These are phyloP conservation scores for Cutaneotrichosporon mucoides DNA, from an alignment of 1,284 basidiomycete genomes.

Conservation along the genomic window DNA sequence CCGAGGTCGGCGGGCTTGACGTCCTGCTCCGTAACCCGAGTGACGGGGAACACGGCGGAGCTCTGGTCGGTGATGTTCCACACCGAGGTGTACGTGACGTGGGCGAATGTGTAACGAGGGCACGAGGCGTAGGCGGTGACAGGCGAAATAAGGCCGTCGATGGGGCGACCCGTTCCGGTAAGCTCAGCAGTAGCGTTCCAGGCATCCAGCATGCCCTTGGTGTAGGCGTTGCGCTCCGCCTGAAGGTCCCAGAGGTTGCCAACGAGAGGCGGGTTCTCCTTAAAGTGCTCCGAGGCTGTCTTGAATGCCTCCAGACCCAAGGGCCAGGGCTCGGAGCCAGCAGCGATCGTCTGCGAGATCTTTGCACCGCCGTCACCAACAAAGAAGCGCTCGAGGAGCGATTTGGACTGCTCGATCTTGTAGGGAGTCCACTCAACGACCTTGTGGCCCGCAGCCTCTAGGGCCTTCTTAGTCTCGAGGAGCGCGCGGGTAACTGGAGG, in stretches of 20 bases:
- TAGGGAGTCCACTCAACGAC: slow-evolving; percentile 49
- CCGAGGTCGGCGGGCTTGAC: slow-evolving; percentile 48
- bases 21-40: slow-evolving; percentile 54
- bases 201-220: slow-evolving; percentile 31
- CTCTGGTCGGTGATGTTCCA: slow-evolving; percentile 41
- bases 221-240: slow-evolving; percentile 27
- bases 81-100: slow-evolving; percentile 36
- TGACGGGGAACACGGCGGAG: slow-evolving; percentile 62
- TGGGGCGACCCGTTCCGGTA: slow-evolving; percentile 37
- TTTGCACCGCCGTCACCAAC: slow-evolving; percentile 39
- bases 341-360: slow-evolving; percentile 27
- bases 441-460: slow-evolving; percentile 64
- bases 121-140: slow-evolving; percentile 29
- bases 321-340: slow-evolving; percentile 34
- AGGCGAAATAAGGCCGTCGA: slow-evolving; percentile 40
- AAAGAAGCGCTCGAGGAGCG: slow-evolving; percentile 32
- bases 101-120: slow-evolving; percentile 28
- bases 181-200: slow-evolving; percentile 29
- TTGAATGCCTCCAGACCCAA: slow-evolving; percentile 23
- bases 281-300: slow-evolving; percentile 14
- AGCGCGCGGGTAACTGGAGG: slow-evolving; percentile 67
- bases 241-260: slow-evolving; percentile 34
- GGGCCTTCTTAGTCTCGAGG: slow-evolving; percentile 56
- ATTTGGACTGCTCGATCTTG: slow-evolving; percentile 16
- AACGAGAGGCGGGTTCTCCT: slow-evolving; percentile 21